These are phyloP conservation scores for Knoxia roxburghii DNA, from an alignment of 257 asterid species.

Conservation along the genomic window DNA sequence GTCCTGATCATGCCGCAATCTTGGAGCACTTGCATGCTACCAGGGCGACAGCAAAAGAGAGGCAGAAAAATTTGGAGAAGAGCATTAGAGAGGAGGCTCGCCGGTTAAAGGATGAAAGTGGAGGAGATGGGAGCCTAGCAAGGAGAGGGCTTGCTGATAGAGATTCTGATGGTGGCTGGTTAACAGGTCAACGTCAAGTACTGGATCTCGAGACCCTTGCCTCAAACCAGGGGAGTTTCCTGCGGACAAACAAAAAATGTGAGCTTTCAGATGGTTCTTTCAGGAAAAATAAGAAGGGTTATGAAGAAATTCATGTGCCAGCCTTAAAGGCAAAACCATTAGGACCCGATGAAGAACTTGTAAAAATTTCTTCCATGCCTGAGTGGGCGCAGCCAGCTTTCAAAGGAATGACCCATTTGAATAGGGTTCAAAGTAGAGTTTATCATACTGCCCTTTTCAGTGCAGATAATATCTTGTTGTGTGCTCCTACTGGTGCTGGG, in stretches of 20 bases:
- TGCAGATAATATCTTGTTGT: slow-evolving; percentile 33
- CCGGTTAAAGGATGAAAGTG: slow-evolving; percentile 35
- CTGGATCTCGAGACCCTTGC: slow-evolving; percentile 40
- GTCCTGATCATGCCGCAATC: slow-evolving; percentile 34
- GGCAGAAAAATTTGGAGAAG: slow-evolving; percentile 28
- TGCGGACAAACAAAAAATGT: slow-evolving; percentile 34
- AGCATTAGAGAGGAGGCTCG: slow-evolving; percentile 35
- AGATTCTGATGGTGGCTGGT: slow-evolving; percentile 31
- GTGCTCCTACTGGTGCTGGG: slow-evolving; percentile 52
- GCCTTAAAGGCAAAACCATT: slow-evolving; percentile 30
- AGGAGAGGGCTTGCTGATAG: slow-evolving; percentile 22
- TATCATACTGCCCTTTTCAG: slow-evolving; percentile 37
- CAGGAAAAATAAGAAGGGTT: slow-evolving; percentile 32
- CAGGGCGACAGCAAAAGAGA: slow-evolving; percentile 40
- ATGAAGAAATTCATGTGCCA: slow-evolving; percentile 42
- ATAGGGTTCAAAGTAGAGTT: slow-evolving; percentile 41
- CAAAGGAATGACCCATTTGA: slow-evolving; percentile 34
- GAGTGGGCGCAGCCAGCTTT: slow-evolving; percentile 44
- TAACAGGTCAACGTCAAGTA: slow-evolving; percentile 36
- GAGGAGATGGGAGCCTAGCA: slow-evolving; percentile 26
- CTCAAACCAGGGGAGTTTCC: slow-evolving; percentile 27
- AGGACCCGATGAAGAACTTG: slow-evolving; percentile 28
- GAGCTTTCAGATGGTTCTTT: slow-evolving; percentile 32
- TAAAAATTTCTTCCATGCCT: slow-evolving; percentile 31
- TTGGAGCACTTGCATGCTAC: slow-evolving; percentile 43